Conservation (phyloP, 495 filamentous ascomycete species). For the Entonaema liquescens region DNA sequence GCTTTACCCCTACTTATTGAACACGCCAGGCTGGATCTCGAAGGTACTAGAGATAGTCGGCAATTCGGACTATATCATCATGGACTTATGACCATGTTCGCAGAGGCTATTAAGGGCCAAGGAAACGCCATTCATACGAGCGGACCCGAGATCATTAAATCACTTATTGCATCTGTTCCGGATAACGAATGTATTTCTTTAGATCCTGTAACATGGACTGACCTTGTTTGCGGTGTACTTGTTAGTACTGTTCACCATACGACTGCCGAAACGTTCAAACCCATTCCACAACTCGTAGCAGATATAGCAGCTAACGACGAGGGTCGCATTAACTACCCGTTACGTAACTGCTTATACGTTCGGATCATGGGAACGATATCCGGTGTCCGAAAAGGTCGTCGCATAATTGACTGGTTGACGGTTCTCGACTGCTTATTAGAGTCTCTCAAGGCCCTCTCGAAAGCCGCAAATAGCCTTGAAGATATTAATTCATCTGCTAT, state of each 20-base stretch:
- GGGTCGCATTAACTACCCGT: constrained; percentile 43
- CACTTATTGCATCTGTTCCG: constrained; percentile 64
- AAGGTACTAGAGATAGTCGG: constrained; percentile 58
- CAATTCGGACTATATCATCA: constrained; percentile 73
- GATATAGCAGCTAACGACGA: constrained; percentile 55
- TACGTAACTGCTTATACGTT: constrained; percentile 61
- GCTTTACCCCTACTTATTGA: constrained; percentile 73
- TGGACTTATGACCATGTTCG: constrained; percentile 89
- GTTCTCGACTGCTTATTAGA: constrained; percentile 66
- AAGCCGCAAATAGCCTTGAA: constrained; percentile 46
- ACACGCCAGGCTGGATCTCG: constrained; percentile 74
- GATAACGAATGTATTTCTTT: constrained; percentile 57
- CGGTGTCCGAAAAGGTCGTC: constrained; percentile 78
- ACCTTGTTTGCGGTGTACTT: constrained; percentile 76
- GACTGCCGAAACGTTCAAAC: constrained; percentile 70
- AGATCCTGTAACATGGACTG: constrained; percentile 59
- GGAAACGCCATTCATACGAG: constrained; percentile 83
- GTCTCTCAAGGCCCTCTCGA: constrained; percentile 59
- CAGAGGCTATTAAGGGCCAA: constrained; percentile 85
- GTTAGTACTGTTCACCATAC: constrained; percentile 84
- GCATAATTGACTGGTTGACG: constrained; percentile 75
- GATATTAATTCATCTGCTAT: constrained; percentile 55
- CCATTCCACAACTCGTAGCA: constrained; percentile 66
- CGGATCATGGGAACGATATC: constrained; percentile 72
- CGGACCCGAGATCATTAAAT: constrained; percentile 72